phyloP scores from a whole-genome alignment of 2,329 filamentous ascomycete genomes.

The Trichoderma citrinoviride region DNA sequence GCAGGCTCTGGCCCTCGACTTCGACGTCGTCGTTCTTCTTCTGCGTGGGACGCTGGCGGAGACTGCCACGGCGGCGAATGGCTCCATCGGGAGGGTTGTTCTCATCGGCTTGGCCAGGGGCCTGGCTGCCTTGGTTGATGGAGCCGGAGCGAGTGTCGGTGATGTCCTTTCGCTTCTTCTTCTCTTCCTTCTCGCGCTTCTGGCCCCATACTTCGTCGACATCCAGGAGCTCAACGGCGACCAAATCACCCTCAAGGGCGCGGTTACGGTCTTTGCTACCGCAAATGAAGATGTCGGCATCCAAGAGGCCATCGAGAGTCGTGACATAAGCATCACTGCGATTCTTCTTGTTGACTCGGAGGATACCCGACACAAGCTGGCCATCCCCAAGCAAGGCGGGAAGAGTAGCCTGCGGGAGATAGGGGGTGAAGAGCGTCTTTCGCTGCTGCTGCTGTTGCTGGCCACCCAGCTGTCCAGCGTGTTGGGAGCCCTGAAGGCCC shows the following conservation, averaged over 20 bases:
- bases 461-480: constrained; percentile 63
- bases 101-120: constrained; percentile 60
- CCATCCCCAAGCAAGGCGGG: constrained; percentile 88
- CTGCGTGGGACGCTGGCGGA: constrained; percentile 93
- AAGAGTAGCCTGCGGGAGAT: constrained; percentile 89
- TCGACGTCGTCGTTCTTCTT: constrained; percentile 99
- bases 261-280: constrained; percentile 98
- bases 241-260: constrained; percentile 91
- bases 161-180: constrained; percentile 99
- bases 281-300: constrained; percentile 99
- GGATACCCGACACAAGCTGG: constrained; percentile 91
- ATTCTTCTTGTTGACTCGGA: constrained; percentile 99
- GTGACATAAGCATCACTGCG: constrained; percentile 97
- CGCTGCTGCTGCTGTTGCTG: constrained; percentile 82
- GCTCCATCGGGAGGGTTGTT: constrained; percentile 70
- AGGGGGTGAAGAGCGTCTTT: constrained; percentile 98
- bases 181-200: constrained; percentile 99
- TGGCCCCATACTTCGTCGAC: constrained; percentile 98
- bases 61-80: constrained; percentile 86
- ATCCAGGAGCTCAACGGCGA: constrained; percentile 92
- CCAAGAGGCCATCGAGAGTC: constrained; percentile 79
- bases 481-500: constrained; percentile 67
- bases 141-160: constrained; percentile 82
- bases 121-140: constrained; percentile 68
- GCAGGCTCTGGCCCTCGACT: constrained; percentile 93